These are phyloP conservation scores for Talaromyces funiculosus DNA, from an alignment of 2,329 filamentous ascomycete genomes.

Conservation along the genomic window DNA sequence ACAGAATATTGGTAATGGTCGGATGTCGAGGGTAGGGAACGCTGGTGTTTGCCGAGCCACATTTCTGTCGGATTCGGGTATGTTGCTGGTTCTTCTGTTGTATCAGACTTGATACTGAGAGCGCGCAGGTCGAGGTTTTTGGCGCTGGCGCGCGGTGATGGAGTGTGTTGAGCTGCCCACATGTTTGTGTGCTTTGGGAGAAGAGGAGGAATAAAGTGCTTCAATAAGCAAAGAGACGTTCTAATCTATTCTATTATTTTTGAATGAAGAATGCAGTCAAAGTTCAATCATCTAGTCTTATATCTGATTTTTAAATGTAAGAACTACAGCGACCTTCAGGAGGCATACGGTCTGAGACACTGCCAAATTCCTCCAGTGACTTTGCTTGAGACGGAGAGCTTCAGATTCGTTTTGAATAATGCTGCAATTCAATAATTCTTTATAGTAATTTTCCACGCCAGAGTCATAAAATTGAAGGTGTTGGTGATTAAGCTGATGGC, in stretches of 20 bases:
- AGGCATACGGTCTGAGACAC: background rate
- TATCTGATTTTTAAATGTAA: background rate
- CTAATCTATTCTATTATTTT: background rate
- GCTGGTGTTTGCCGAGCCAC: conserved; percentile 3
- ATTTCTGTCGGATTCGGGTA: conserved; percentile 6
- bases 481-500: background rate
- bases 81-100: background rate
- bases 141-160: background rate
- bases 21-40: background rate
- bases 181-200: background rate
- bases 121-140: conserved; percentile 8
- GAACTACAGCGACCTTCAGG: background rate
- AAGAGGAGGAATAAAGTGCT: background rate
- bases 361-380: background rate
- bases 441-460: background rate
- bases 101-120: background rate
- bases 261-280: background rate
- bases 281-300: background rate
- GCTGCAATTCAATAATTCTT: background rate
- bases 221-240: background rate
- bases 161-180: conserved; percentile 5
- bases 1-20: background rate
- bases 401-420: background rate
- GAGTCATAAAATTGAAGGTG: too few species aligned
- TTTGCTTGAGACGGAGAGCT: background rate